Base-by-base conservation (phyloP, 352 stramenopile species). In the Phytophthora lateralis region DNA sequence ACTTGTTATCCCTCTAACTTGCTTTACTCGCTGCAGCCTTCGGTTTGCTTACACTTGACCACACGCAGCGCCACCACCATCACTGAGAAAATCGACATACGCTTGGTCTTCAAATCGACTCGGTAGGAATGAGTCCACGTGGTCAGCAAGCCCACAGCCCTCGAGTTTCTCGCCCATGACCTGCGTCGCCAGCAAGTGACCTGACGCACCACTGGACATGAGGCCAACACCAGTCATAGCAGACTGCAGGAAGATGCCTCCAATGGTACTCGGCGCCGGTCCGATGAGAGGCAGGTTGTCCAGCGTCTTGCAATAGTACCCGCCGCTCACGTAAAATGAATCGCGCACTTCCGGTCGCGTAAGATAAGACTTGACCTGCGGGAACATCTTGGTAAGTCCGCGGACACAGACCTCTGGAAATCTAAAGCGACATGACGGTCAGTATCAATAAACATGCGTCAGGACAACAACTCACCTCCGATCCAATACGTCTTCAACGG, bases 221-320 rank as follows among this genome's bases (percentile, higher is more conserved):
- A 93, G 64, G 0, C 81, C 84, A 27, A 93, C 75, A 11, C 79
- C 79, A 29, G 79, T 80, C 81, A 93, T 93, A 5, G 81, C 81
- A 8, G 81, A 87, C 61, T 90, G 80, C 8, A 90, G 61, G 45
- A 76, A 91, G n/a, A 91, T 62, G 5, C 81, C 81, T 14, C 83
- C 73, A 44, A 90, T 68, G 0, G 81, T 89, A 44, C 55, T 81
- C 3, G 79, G 76, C 11, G 79, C 76, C 10, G 75, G 75, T 14
- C 83, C 83, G 39, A 93, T 91, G 42, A 93, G 50, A 18, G 84
- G 84, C 44, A 89, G 72, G 49, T 90, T 91, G 69, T 91, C 81
- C 43, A 86, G 55, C 6, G 79, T 91, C 62, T 93, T 93, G 74
- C 81, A 93, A 48, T 90, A 93, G 65, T 93, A 91, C 3, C 81